phyloP scores from a whole-genome alignment of 2,329 filamentous ascomycete species.

The Eutypella sp. region DNA sequence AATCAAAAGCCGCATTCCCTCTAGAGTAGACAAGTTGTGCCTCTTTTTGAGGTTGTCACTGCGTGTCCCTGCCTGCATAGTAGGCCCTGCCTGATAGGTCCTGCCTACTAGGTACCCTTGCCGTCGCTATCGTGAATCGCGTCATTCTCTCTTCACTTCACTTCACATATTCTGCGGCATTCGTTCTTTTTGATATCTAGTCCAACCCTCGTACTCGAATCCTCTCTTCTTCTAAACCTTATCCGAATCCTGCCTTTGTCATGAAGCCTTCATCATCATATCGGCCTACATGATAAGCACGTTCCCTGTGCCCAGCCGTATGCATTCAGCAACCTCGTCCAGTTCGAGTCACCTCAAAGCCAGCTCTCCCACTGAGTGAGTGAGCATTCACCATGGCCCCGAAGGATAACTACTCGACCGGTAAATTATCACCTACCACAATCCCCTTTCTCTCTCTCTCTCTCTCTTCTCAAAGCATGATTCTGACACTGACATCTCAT shows the following conservation, averaged over 20 bases:
- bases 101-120: too few species aligned
- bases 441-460: not conserved
- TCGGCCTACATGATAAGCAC: conserved; percentile 4
- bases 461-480: conserved; percentile 2
- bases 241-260: conserved; percentile 12
- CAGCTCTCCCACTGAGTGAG: too few species aligned
- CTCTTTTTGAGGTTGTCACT: too few species aligned
- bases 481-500: conserved; percentile 18
- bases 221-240: not conserved
- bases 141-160: too few species aligned
- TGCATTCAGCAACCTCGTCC: not conserved
- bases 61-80: too few species aligned
- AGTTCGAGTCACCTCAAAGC: not conserved
- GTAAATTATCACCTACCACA: conserved; percentile 18
- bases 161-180: not conserved
- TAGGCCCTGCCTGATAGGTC: too few species aligned
- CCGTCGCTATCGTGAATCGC: not conserved
- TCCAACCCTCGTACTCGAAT: not conserved
- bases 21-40: too few species aligned
- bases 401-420: conserved; percentile 26
- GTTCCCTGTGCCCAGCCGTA: conserved; percentile 13
- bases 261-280: conserved; percentile 7
- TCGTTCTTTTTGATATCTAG: not conserved
- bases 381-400: conserved; percentile 30
- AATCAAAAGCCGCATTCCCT: too few species aligned